A percentile compares a stretch with the other conserved stretches of the same genome.
phyloP scores from a whole-genome alignment of 2,329 filamentous ascomycete species.

The Zasmidium angulare region DNA sequence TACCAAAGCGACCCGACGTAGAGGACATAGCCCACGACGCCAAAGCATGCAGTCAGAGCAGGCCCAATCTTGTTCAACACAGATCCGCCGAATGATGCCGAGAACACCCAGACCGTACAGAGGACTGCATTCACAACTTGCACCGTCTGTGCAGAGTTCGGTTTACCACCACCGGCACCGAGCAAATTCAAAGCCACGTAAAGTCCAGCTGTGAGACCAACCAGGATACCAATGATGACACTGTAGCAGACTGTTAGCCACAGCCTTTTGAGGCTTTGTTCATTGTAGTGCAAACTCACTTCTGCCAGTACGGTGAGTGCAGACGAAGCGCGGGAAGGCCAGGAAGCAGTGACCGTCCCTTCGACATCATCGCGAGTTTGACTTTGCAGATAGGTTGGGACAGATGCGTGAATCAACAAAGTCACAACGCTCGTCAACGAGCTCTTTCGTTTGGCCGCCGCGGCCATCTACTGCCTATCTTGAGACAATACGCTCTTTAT shows the following conservation, averaged over 20 bases:
- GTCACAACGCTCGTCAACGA: too few relatives aligned
- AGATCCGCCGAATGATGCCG: slow-evolving; percentile 28
- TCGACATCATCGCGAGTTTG: too few relatives aligned
- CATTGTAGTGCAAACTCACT: not conserved
- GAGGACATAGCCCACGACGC: slow-evolving; percentile 29
- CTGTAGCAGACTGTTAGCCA: not conserved
- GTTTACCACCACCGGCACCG: slow-evolving; percentile 32
- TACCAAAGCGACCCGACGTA: slow-evolving; percentile 35
- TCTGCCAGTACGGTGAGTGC: slow-evolving; percentile 8
- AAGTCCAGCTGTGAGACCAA: slow-evolving; percentile 21
- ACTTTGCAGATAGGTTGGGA: too few relatives aligned
- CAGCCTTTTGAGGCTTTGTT: not conserved
- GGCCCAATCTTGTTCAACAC: slow-evolving; percentile 32
- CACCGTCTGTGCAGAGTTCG: slow-evolving; percentile 28
- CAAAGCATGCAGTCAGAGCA: slow-evolving; percentile 23
- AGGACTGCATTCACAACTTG: slow-evolving; percentile 32
- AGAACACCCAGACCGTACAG: slow-evolving; percentile 33
- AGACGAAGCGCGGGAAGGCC: slow-evolving; percentile 6
- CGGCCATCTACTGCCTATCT: too few relatives aligned
- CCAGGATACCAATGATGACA: slow-evolving; percentile 9
- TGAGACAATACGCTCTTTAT: too few relatives aligned
- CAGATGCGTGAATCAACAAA: too few relatives aligned
- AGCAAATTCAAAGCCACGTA: slow-evolving; percentile 28
- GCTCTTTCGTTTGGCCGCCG: too few relatives aligned
- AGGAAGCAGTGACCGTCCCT: not conserved